Percentiles rank a stretch among this genome's conserved stretches.
These are phyloP conservation scores for Alternaria triticina DNA, from an alignment of 2,329 filamentous ascomycete species.

Conservation along the genomic window DNA sequence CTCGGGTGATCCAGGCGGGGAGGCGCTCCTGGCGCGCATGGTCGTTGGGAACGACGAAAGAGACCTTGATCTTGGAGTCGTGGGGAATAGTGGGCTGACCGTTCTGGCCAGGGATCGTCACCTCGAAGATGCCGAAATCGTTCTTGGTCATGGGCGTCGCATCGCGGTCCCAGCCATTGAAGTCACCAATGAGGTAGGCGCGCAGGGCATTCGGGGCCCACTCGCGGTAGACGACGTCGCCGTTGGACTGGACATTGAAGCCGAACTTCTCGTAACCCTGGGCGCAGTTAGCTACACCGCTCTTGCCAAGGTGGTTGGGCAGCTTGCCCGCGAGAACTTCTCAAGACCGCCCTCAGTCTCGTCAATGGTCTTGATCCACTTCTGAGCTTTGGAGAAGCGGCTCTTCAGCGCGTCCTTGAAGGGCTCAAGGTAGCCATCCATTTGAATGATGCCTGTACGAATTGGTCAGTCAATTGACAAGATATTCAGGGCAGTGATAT, in stretches of 20 bases:
- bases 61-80: slow-evolving; percentile 96
- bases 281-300: slow-evolving; percentile 21
- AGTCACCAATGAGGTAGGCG: slow-evolving; percentile 90
- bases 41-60: slow-evolving; percentile 78
- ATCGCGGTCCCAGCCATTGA: slow-evolving; percentile 88
- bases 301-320: not conserved
- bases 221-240: slow-evolving; percentile 89
- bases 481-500: not conserved
- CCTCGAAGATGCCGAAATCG: slow-evolving; percentile 84
- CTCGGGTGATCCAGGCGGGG: slow-evolving; percentile 96
- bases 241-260: slow-evolving; percentile 79
- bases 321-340: slow-evolving; percentile 80
- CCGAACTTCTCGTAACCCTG: slow-evolving; percentile 88
- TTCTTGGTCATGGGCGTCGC: slow-evolving; percentile 89
- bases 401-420: slow-evolving; percentile 79
- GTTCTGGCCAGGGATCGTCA: slow-evolving; percentile 74
- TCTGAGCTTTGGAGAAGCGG: slow-evolving; percentile 78
- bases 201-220: slow-evolving; percentile 91
- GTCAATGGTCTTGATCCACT: slow-evolving; percentile 86
- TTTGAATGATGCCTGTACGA: slow-evolving; percentile 74
- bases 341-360: slow-evolving; percentile 86
- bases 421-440: slow-evolving; percentile 89
- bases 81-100: slow-evolving; percentile 83
- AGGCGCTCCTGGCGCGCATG: slow-evolving; percentile 81
- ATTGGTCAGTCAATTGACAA: slow-evolving; percentile 30